A percentile compares a stretch with the other conserved stretches of the same genome.
Conservation (phyloP, 805 yeast genomes). For the Ogataea glucozyma region DNA sequence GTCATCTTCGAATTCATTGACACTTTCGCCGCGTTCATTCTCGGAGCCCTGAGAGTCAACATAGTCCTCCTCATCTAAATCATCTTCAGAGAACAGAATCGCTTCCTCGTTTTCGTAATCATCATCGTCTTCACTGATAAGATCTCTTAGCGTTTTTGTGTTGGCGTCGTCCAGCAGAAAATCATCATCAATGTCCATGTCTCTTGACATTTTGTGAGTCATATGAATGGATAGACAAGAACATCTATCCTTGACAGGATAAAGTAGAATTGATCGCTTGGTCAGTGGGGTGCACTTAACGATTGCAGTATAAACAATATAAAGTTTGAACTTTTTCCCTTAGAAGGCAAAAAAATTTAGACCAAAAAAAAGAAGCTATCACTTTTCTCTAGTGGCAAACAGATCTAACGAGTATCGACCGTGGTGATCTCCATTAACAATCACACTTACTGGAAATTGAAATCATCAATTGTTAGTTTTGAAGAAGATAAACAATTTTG, state of each 20-base stretch:
- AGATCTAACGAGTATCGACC: too few species aligned
- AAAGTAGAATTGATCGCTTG: too few species aligned
- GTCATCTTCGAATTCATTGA: constrained; percentile 30
- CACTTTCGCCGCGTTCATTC: constrained; percentile 21
- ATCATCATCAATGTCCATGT: constrained; percentile 23
- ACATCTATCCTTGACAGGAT: too few species aligned
- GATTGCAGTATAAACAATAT: background rate
- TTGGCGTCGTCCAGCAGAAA: constrained; percentile 28
- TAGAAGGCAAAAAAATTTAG: too few species aligned
- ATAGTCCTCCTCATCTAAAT: constrained; percentile 22
- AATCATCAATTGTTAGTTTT: too few species aligned
- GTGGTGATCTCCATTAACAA: too few species aligned
- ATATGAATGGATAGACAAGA: background rate
- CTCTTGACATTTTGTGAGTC: constrained; percentile 1
- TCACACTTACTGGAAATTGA: too few species aligned
- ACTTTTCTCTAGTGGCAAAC: background rate
- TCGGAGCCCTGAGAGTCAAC: constrained; percentile 16
- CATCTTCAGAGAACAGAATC: constrained; percentile 16
- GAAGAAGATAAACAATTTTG: too few species aligned
- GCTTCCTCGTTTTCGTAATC: constrained; percentile 15
- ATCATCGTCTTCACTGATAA: constrained; percentile 26
- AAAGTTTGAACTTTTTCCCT: constrained; percentile 8
- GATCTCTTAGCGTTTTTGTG: constrained; percentile 28
- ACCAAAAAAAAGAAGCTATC: background rate
- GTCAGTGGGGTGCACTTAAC: too few species aligned